A percentile compares a stretch with the other conserved stretches of the same genome.
These are phyloP conservation scores for Aspergillus transmontanensis DNA, from an alignment of 2,329 filamentous ascomycete genomes.

Conservation along the genomic window DNA sequence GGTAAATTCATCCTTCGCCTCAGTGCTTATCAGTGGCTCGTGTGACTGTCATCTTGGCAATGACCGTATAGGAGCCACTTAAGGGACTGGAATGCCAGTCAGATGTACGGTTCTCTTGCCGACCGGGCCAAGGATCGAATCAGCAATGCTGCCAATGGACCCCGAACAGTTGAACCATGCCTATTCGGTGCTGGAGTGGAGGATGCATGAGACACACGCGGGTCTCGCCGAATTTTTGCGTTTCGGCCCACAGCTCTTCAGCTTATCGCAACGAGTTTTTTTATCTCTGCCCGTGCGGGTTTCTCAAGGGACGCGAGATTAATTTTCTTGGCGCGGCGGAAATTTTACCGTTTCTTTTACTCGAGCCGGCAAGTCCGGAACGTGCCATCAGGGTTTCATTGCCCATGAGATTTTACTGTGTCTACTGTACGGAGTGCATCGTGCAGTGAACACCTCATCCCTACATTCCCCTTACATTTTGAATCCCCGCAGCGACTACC, in stretches of 20 bases:
- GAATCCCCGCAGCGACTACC: background rate
- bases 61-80: conserved; percentile 5
- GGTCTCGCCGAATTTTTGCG: conserved; percentile 14
- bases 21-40: conserved; percentile 17
- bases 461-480: background rate
- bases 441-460: background rate
- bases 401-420: background rate
- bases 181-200: background rate
- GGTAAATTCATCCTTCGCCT: conserved; percentile 5
- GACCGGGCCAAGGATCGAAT: conserved; percentile 14
- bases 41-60: conserved; percentile 8
- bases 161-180: background rate
- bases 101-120: conserved; percentile 4
- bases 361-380: background rate
- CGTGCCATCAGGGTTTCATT: background rate
- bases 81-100: background rate
- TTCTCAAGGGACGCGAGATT: background rate
- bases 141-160: background rate
- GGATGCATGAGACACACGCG: conserved; percentile 4
- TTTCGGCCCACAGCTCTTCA: background rate
- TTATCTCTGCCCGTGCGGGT: background rate
- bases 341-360: background rate
- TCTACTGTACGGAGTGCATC: background rate
- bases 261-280: background rate
- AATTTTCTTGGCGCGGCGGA: background rate